Conservation (phyloP, 306 rosid species). For the Crotalaria pallida region DNA sequence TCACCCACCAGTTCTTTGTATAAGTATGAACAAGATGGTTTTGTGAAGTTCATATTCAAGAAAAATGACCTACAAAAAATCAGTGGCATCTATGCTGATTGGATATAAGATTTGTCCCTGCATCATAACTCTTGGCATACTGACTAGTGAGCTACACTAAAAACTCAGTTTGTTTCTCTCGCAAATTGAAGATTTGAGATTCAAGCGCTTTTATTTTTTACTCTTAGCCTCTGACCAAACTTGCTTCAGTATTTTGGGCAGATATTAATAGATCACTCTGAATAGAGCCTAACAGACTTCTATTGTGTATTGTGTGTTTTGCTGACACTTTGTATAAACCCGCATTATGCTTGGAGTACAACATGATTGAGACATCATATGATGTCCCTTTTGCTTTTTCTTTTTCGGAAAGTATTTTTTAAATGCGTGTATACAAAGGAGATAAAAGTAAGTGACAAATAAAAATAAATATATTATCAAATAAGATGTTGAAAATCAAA, state of each 20-base stretch:
- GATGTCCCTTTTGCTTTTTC: too few relatives aligned
- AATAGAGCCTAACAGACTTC: background rate
- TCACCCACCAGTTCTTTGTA: background rate
- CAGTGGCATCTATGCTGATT: constrained; percentile 50
- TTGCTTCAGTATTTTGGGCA: constrained; percentile 2
- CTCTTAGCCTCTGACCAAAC: background rate
- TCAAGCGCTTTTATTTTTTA: background rate
- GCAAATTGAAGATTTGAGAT: background rate
- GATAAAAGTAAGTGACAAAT: too few relatives aligned
- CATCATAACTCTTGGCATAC: constrained; percentile 4
- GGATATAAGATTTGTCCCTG: constrained; percentile 34
- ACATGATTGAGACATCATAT: too few relatives aligned
- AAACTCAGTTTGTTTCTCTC: background rate
- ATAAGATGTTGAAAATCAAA: too few relatives aligned
- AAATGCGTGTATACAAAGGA: too few relatives aligned
- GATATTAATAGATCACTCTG: constrained; percentile 4
- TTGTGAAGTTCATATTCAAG: constrained; percentile 12
- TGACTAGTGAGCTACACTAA: background rate
- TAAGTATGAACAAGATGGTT: background rate
- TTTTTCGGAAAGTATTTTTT: too few relatives aligned
- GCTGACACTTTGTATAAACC: background rate
- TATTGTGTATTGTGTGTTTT: background rate
- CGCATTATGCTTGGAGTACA: too few relatives aligned
- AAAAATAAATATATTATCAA: too few relatives aligned
- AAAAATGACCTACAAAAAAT: constrained; percentile 21